These are phyloP conservation scores for Fusarium mangiferae DNA, from an alignment of 2,329 filamentous ascomycete genomes.

Conservation along the genomic window DNA sequence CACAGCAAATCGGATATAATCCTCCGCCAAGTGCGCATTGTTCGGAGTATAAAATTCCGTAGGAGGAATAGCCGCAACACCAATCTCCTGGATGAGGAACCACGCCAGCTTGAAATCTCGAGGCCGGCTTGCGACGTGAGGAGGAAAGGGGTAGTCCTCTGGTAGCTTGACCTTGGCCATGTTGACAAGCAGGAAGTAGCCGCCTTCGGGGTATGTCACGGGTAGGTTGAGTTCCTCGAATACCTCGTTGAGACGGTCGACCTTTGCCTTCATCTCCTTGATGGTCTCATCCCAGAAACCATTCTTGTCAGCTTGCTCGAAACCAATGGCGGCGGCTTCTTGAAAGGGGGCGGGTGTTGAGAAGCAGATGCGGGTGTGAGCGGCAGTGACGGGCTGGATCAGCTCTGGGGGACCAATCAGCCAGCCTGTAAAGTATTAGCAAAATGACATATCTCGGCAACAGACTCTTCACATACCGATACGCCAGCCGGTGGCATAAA, in stretches of 20 bases:
- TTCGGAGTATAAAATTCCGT: constrained; percentile 94
- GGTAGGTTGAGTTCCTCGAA: constrained; percentile 80
- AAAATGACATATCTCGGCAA: accelerated
- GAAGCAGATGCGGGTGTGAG: constrained; percentile 97
- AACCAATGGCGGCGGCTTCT: constrained; percentile 92
- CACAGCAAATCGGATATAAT: constrained; percentile 94
- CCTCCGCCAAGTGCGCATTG: constrained; percentile 87
- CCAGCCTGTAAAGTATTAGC: constrained; percentile 67
- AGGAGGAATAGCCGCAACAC: constrained; percentile 94
- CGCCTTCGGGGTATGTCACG: constrained; percentile 93
- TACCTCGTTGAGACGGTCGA: constrained; percentile 85
- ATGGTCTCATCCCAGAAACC: constrained; percentile 90
- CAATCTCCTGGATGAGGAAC: constrained; percentile 97
- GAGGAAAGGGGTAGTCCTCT: constrained; percentile 85
- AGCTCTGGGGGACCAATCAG: constrained; percentile 89
- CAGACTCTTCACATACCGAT: constrained; percentile 63
- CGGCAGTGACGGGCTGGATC: constrained; percentile 90
- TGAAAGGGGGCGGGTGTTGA: constrained; percentile 92
- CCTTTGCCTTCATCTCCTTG: constrained; percentile 88
- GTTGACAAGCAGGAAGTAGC: constrained; percentile 97
- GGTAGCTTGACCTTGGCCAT: constrained; percentile 88
- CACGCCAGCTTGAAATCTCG: constrained; percentile 94
- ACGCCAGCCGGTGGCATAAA: constrained; percentile 97
- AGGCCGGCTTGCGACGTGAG: constrained; percentile 85
- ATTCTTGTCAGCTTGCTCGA: constrained; percentile 85